Evolutionary conservation across 495 filamentous ascomycete species (phyloP), one percentile per base, ranked within the genome.

Genomic region (Hypoxylon rickii): DNA sequence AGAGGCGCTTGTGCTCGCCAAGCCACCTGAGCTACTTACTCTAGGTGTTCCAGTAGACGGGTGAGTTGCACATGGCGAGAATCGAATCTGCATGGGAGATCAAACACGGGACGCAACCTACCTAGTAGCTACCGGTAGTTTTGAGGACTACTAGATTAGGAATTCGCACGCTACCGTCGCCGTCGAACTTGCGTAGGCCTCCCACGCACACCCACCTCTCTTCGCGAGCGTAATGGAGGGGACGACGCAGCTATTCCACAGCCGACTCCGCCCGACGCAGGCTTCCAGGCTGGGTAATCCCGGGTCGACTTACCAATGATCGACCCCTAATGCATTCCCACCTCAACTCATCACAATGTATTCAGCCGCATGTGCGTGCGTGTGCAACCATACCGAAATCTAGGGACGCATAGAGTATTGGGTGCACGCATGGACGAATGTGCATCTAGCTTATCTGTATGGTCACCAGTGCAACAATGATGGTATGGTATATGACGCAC

Each of bases 301-400:
- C 58, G 58, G 58, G 58, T 62, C 38, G 47, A 40, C 47, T 47
- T 62, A 57, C 58, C 58, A 57, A 62, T 62, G 58, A 62, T 62
- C 58, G 36, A 56, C 58, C 52, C 58, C 58, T 62, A 56, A 62
- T 62, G 58, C 58, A 62, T 62, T 55, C 26, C 6, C 18, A 44
- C 37, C 58, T 52, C 33, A 19, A 43, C 52, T 57, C 44, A 57
- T 62, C 58, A 62, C 52, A 42, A 57, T 39, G 41, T 43, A 47
- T 62, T 62, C 58, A 62, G 58, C 58, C 58, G 58, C 58, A 62
- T 62, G 42, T 44, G 52, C 20, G 33, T 15, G 39, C 24, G 41
- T 57, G 58, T 55, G 58, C 33, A 17, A 55, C 58, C 44, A 46
- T 43, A 40, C 45, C 18, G 18, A 18, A 31, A 49, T 54, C 50